These are phyloP conservation scores for Arabidopsis lyrata DNA, from an alignment of 441 rosid species.

Conservation along the genomic window DNA sequence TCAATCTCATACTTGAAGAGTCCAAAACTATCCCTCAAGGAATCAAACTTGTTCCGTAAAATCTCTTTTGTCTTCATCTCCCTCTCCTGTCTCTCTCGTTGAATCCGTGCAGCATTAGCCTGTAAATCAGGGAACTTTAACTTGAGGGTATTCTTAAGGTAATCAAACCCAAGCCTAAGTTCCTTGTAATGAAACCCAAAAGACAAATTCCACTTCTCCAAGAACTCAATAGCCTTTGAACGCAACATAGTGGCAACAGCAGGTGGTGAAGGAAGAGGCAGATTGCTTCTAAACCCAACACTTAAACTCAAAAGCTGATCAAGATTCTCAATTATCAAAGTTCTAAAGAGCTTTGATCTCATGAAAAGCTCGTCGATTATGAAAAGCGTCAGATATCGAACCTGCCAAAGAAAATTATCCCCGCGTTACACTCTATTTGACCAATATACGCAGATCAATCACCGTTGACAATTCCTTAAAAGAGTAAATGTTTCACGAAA, in stretches of 20 bases:
- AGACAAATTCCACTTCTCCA: constrained; percentile 90
- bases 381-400: constrained; percentile 76
- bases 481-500: neutral
- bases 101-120: constrained; percentile 77
- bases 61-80: constrained; percentile 75
- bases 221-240: constrained; percentile 80
- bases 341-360: constrained; percentile 90
- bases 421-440: neutral
- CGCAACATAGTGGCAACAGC: constrained; percentile 74
- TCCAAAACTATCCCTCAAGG: constrained; percentile 53
- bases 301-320: constrained; percentile 78
- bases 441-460: constrained; percentile 8
- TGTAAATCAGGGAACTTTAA: constrained; percentile 87
- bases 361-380: constrained; percentile 92
- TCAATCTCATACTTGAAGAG: constrained; percentile 66
- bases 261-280: constrained; percentile 80
- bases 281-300: constrained; percentile 75
- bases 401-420: constrained; percentile 53
- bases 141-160: constrained; percentile 82
- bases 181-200: constrained; percentile 86
- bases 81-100: constrained; percentile 78
- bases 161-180: constrained; percentile 85
- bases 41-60: constrained; percentile 62
- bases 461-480: neutral
- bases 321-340: constrained; percentile 64